Evolutionary conservation across 2,329 filamentous ascomycete species (phyloP).

Genomic region (Xylaria sp.): DNA sequence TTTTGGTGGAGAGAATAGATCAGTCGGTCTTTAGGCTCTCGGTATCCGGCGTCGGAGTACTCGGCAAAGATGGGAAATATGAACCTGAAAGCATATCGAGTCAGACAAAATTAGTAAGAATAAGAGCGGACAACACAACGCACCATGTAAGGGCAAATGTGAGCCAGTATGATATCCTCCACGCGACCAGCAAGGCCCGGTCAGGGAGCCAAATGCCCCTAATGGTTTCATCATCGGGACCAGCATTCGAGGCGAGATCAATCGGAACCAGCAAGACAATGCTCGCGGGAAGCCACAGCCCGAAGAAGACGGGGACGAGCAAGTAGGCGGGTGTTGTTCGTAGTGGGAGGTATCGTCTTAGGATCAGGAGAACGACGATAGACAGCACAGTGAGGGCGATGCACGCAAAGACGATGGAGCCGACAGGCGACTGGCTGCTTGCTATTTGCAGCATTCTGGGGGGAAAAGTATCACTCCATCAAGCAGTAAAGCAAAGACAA

Average conservation of each 20-base stretch:
- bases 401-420: slow-evolving; percentile 79
- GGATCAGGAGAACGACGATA: slow-evolving; percentile 77
- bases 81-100: slow-evolving; percentile 59
- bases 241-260: slow-evolving; percentile 86
- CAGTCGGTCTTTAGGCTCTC: slow-evolving; percentile 80
- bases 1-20: slow-evolving; percentile 87
- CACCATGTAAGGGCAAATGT: slow-evolving; percentile 95
- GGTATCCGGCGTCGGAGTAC: slow-evolving; percentile 92
- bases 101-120: slow-evolving; percentile 23
- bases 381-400: slow-evolving; percentile 76
- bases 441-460: slow-evolving; percentile 55
- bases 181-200: slow-evolving; percentile 79
- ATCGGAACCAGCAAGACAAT: slow-evolving; percentile 93
- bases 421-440: slow-evolving; percentile 67
- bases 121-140: slow-evolving; percentile 3
- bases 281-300: slow-evolving; percentile 89
- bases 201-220: slow-evolving; percentile 88
- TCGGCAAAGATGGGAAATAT: slow-evolving; percentile 93
- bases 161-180: slow-evolving; percentile 96
- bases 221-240: slow-evolving; percentile 70
- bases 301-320: slow-evolving; percentile 90
- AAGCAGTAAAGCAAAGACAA: neutral
- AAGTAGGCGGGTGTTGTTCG: slow-evolving; percentile 90
- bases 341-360: slow-evolving; percentile 88
- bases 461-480: slow-evolving; percentile 12